Percentiles rank a stretch among this genome's conserved stretches.
phyloP scores from a whole-genome alignment of 257 asterid genomes.

The Solanum phureja region DNA sequence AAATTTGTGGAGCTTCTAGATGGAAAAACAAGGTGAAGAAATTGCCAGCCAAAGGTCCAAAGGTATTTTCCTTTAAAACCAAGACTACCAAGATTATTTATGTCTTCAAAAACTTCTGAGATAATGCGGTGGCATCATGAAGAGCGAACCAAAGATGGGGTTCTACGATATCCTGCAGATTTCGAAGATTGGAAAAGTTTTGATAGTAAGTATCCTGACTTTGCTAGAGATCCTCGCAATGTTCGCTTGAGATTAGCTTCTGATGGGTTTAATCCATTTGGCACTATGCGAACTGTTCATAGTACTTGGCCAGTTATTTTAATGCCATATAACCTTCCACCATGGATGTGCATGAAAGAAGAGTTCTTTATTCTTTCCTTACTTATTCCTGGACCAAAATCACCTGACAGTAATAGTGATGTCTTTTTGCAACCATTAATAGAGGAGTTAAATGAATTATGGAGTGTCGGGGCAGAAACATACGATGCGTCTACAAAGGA shows the following conservation, averaged over 20 bases:
- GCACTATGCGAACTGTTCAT: neutral
- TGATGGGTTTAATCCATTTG: neutral
- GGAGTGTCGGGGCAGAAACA: neutral
- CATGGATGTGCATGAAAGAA: neutral
- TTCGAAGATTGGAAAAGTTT: neutral
- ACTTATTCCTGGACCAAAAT: neutral
- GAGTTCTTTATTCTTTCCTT: neutral
- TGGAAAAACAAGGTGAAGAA: no score
- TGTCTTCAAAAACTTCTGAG: neutral
- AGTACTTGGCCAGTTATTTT: no score
- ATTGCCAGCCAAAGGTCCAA: neutral
- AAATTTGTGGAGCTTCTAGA: neutral
- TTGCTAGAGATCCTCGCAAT: neutral
- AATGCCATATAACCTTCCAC: neutral
- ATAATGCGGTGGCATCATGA: neutral
- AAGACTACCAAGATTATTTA: neutral
- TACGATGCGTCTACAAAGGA: neutral
- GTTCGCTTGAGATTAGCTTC: neutral
- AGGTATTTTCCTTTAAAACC: neutral
- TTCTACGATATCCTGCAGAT: neutral
- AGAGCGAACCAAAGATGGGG: no score
- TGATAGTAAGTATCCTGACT: no score
- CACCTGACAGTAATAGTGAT: neutral
- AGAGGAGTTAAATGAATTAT: neutral
- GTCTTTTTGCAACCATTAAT: neutral